phyloP scores from a whole-genome alignment of 176 grass and related monocot species.

The Alloteropsis semialata region DNA sequence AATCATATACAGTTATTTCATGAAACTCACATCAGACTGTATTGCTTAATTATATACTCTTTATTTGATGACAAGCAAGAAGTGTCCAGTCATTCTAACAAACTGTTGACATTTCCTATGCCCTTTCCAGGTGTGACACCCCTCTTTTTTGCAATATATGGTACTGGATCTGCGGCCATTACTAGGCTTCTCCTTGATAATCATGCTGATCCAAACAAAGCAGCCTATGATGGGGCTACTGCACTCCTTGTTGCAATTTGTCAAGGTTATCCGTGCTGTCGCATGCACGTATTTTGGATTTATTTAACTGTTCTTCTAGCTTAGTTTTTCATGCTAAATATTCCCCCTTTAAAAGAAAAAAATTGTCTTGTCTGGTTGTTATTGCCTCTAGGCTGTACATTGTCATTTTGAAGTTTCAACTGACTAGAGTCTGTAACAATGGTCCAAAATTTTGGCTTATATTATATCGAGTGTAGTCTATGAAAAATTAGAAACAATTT shows the following conservation, averaged over 20 bases:
- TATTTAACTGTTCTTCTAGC: not conserved
- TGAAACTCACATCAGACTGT: not conserved
- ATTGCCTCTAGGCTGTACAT: not conserved
- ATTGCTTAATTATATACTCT: not conserved
- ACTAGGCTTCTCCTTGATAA: conserved; percentile 1
- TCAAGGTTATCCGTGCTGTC: not conserved
- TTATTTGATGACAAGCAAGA: not conserved
- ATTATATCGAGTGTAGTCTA: not conserved
- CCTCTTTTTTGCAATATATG: not conserved
- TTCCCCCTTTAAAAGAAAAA: not conserved
- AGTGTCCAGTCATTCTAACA: not conserved
- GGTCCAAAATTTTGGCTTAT: not conserved
- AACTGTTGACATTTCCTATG: not conserved
- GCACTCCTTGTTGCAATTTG: not conserved
- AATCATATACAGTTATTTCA: not conserved
- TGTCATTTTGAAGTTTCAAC: not conserved
- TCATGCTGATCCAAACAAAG: conserved; percentile 16
- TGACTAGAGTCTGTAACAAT: not conserved
- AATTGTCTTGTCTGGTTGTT: not conserved
- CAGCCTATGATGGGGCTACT: not conserved
- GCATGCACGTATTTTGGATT: not conserved
- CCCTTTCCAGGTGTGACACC: not conserved
- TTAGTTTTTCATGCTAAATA: not conserved
- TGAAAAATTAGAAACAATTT: not conserved
- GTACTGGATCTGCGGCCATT: not conserved